A percentile compares a stretch with the other conserved stretches of the same genome.
These are phyloP conservation scores for Tylopilus orsonianus DNA, from an alignment of 1,284 basidiomycete genomes.

Conservation along the genomic window DNA sequence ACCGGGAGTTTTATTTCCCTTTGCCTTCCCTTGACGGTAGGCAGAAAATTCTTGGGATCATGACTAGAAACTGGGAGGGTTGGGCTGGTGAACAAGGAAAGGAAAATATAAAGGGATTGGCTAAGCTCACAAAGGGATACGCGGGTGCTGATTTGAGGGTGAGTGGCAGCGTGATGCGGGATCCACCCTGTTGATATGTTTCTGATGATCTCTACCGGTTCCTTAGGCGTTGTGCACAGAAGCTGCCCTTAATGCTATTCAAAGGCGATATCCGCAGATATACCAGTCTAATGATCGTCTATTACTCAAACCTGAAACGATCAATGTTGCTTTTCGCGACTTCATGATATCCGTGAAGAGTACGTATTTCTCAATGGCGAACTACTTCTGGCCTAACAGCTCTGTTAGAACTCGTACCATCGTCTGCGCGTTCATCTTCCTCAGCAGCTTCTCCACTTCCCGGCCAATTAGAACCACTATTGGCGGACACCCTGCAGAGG, in stretches of 20 bases:
- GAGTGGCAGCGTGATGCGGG: conserved; percentile 31
- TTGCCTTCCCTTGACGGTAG: conserved; percentile 85
- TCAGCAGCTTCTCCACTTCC: conserved; percentile 87
- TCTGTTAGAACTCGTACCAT: conserved; percentile 81
- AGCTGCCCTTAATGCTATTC: conserved; percentile 95
- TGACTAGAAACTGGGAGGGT: conserved; percentile 90
- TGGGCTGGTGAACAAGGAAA: conserved; percentile 65
- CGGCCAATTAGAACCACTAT: conserved; percentile 79
- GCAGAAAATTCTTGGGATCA: conserved; percentile 88
- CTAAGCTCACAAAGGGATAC: conserved; percentile 94
- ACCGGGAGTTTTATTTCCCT: conserved; percentile 98
- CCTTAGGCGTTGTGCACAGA: conserved; percentile 90
- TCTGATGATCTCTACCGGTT: background rate
- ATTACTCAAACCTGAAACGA: conserved; percentile 83
- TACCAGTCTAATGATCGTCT: conserved; percentile 91
- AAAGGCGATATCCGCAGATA: conserved; percentile 95
- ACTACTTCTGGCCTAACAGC: conserved; percentile 5
- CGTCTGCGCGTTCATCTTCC: conserved; percentile 88
- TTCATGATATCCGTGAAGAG: conserved; percentile 99
- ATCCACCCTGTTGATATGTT: conserved; percentile 3
- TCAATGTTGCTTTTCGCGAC: conserved; percentile 85
- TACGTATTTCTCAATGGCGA: conserved; percentile 42
- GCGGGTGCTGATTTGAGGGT: conserved; percentile 96
- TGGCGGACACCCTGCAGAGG: conserved; percentile 67
- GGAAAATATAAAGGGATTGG: conserved; percentile 68